phyloP scores from a whole-genome alignment of 2,329 filamentous ascomycete species.

The Chaetomiaceae sp. region DNA sequence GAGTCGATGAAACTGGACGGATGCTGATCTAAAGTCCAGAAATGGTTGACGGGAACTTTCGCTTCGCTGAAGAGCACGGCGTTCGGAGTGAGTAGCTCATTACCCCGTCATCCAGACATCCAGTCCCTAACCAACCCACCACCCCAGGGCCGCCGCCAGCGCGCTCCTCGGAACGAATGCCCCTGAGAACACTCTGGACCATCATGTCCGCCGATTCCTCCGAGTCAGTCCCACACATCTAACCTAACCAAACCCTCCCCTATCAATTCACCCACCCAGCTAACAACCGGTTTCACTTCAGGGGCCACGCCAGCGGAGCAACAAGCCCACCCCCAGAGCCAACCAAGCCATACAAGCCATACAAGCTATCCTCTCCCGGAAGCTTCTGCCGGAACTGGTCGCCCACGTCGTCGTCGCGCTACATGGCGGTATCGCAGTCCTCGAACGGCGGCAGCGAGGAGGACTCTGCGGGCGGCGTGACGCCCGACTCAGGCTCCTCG shows the following conservation, averaged over 20 bases:
- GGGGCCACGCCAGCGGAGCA: not conserved
- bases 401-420: not conserved
- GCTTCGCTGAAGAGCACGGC: not conserved
- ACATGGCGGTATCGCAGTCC: not conserved
- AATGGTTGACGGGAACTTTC: constrained; percentile 4
- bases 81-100: not conserved
- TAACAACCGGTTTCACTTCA: not conserved
- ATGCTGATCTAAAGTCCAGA: not conserved
- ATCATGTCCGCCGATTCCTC: constrained; percentile 13
- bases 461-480: not conserved
- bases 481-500: not conserved
- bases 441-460: not conserved
- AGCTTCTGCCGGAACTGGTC: constrained; percentile 3
- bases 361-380: not conserved
- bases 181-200: constrained; percentile 12
- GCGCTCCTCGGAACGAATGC: not conserved
- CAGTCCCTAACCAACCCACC: not conserved
- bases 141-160: not conserved
- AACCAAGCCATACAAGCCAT: not conserved
- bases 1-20: not conserved
- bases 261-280: not conserved
- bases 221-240: constrained; percentile 9
- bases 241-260: not conserved
- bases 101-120: too few relatives aligned
- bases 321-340: not conserved